phyloP scores from a whole-genome alignment of 106 monocot genomes.

The Hemerocallis citrina region DNA sequence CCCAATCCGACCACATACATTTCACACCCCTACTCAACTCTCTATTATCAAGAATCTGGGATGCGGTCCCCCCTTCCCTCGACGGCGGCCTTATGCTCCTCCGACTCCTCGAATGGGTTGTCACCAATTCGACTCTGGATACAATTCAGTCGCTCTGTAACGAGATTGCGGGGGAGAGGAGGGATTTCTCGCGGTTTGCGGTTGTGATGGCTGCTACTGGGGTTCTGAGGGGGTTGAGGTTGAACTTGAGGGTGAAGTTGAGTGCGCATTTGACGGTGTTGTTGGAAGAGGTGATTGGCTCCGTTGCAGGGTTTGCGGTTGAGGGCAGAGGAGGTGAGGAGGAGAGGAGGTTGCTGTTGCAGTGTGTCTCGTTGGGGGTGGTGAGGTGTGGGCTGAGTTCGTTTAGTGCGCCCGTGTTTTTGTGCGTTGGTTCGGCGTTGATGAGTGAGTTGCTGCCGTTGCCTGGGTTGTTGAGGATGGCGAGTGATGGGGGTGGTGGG shows the following conservation, averaged over 20 bases:
- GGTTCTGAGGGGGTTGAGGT: conserved; percentile 53
- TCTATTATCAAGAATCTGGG: conserved; percentile 37
- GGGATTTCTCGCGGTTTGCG: conserved; percentile 21
- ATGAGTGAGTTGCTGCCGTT: conserved; percentile 55
- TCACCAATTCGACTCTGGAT: conserved; percentile 22
- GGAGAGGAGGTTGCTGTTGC: conserved; percentile 36
- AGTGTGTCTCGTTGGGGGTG: conserved; percentile 64
- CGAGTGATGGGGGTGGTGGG: conserved; percentile 14
- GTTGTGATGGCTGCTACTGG: conserved; percentile 63
- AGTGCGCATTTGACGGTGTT: conserved; percentile 22
- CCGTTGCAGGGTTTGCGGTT: conserved; percentile 34
- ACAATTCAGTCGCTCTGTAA: conserved; percentile 33
- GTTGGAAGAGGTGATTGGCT: conserved; percentile 41
- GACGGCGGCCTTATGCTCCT: conserved; percentile 59
- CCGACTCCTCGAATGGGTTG: conserved; percentile 63
- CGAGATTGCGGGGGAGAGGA: conserved; percentile 26
- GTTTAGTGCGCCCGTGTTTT: conserved; percentile 30
- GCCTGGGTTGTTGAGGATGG: conserved; percentile 19
- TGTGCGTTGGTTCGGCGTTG: conserved; percentile 44
- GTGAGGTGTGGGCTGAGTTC: conserved; percentile 49
- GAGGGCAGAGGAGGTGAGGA: conserved; percentile 12
- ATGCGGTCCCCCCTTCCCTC: conserved; percentile 4
- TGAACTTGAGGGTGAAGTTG: conserved; percentile 24
- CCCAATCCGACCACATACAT: conserved; percentile 6
- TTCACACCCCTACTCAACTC: conserved; percentile 24